Conservation (phyloP, 1,284 basidiomycete genomes). For the Pseudozyma sp. region DNA sequence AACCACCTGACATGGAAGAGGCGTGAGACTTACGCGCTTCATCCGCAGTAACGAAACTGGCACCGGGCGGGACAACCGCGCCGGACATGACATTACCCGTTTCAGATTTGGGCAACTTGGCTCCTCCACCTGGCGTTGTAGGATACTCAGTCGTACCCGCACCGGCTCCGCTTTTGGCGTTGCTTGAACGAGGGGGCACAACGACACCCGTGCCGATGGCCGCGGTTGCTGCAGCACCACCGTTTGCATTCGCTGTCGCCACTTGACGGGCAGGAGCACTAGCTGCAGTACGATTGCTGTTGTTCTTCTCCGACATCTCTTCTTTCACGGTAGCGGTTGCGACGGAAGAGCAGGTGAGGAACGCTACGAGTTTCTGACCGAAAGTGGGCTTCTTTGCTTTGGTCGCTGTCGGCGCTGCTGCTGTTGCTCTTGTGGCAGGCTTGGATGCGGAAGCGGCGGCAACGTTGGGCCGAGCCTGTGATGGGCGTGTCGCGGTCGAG, state of each 20-base stretch:
- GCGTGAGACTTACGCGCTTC: conserved; percentile 19
- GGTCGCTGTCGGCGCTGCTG: not conserved
- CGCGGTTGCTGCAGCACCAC: too few relatives aligned
- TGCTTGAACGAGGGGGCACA: conserved; percentile 28
- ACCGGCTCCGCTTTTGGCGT: conserved; percentile 19
- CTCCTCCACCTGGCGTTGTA: conserved; percentile 60
- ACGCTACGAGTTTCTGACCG: conserved; percentile 38
- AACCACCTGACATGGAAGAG: not conserved
- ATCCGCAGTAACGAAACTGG: conserved; percentile 71
- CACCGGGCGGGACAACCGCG: conserved; percentile 79
- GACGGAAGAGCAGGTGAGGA: conserved; percentile 53
- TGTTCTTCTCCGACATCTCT: conserved; percentile 43
- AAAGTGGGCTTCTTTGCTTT: conserved; percentile 25
- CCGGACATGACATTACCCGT: conserved; percentile 78
- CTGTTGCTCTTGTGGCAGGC: conserved; percentile 19
- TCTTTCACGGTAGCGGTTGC: conserved; percentile 25
- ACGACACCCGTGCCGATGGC: conserved; percentile 1
- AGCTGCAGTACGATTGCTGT: conserved; percentile 1
- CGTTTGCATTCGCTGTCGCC: too few relatives aligned
- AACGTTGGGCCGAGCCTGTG: conserved; percentile 9
- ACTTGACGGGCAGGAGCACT: too few relatives aligned
- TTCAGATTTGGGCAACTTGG: conserved; percentile 70
- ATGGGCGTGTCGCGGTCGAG: too few relatives aligned
- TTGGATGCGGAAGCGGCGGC: conserved; percentile 8
- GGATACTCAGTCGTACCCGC: conserved; percentile 22